phyloP scores from a whole-genome alignment of 345 rosid genomes.

The Luvunga scandens region DNA sequence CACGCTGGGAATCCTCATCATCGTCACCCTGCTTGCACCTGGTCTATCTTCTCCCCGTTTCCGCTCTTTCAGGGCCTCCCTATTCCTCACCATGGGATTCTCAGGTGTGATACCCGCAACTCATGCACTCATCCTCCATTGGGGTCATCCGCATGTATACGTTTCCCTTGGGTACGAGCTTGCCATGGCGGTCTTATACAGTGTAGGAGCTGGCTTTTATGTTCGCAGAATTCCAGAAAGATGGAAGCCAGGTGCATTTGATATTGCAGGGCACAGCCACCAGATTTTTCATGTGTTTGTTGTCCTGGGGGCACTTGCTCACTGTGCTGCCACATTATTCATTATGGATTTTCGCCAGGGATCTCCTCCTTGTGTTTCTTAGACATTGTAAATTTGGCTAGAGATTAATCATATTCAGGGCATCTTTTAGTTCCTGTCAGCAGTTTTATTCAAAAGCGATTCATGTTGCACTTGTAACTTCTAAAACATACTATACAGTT shows the following conservation, averaged over 20 bases:
- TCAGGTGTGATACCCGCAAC: slow-evolving; percentile 76
- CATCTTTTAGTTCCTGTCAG: not conserved
- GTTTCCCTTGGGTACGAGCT: slow-evolving; percentile 66
- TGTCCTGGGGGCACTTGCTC: slow-evolving; percentile 84
- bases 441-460: not conserved
- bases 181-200: slow-evolving; percentile 70
- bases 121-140: slow-evolving; percentile 69
- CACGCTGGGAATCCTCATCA: slow-evolving; percentile 59
- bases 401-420: not conserved
- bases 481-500: not conserved
- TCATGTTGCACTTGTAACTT: not conserved
- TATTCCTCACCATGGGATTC: slow-evolving; percentile 90
- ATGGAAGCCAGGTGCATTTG: slow-evolving; percentile 96
- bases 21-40: slow-evolving; percentile 78
- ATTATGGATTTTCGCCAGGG: slow-evolving; percentile 71
- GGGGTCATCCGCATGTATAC: slow-evolving; percentile 59
- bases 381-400: not conserved
- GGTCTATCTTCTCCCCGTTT: slow-evolving; percentile 54
- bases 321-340: slow-evolving; percentile 66
- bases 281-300: slow-evolving; percentile 94
- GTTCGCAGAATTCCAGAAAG: slow-evolving; percentile 73
- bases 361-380: slow-evolving; percentile 48
- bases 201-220: slow-evolving; percentile 68
- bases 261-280: slow-evolving; percentile 92
- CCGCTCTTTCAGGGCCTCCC: slow-evolving; percentile 64